A percentile compares a stretch with the other conserved stretches of the same genome.
Conservation (phyloP, 805 yeast genomes). For the Cyberlindnera mycetangii region DNA sequence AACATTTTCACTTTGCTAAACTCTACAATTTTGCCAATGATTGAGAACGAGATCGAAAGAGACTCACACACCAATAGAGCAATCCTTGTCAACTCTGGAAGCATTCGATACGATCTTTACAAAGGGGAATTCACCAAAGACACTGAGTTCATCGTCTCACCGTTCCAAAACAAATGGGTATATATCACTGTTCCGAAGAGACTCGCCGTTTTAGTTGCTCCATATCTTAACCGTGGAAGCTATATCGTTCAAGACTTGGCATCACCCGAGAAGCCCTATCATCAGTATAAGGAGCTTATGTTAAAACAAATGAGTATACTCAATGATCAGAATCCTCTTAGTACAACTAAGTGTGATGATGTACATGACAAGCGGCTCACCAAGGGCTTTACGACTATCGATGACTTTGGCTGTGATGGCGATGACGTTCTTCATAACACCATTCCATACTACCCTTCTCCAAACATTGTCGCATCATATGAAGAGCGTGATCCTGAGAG, state of each 20-base stretch:
- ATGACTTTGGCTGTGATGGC: constrained; percentile 83
- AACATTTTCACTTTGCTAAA: constrained; percentile 62
- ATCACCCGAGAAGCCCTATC: constrained; percentile 15
- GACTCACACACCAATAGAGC: constrained; percentile 36
- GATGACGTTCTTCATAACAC: constrained; percentile 77
- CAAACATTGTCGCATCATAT: constrained; percentile 71
- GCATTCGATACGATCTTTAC: constrained; percentile 81
- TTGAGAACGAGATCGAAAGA: constrained; percentile 27
- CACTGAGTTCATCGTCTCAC: constrained; percentile 78
- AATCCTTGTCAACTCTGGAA: constrained; percentile 79
- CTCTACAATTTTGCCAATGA: constrained; percentile 49
- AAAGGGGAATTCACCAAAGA: constrained; percentile 82
- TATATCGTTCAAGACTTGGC: constrained; percentile 35
- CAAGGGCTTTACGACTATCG: constrained; percentile 78
- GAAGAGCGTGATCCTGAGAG: constrained; percentile 25
- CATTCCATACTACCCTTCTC: constrained; percentile 56
- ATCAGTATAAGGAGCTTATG: neutral
- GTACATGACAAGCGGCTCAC: constrained; percentile 29
- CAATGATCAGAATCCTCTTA: neutral
- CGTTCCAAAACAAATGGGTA: constrained; percentile 80
- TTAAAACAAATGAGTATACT: neutral
- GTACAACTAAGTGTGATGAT: constrained; percentile 12
- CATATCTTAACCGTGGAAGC: constrained; percentile 53
- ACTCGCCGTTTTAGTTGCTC: constrained; percentile 53
- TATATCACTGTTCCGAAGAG: constrained; percentile 56